phyloP scores from a whole-genome alignment of 768 basidiomycete genomes.

The Russula emetica region DNA sequence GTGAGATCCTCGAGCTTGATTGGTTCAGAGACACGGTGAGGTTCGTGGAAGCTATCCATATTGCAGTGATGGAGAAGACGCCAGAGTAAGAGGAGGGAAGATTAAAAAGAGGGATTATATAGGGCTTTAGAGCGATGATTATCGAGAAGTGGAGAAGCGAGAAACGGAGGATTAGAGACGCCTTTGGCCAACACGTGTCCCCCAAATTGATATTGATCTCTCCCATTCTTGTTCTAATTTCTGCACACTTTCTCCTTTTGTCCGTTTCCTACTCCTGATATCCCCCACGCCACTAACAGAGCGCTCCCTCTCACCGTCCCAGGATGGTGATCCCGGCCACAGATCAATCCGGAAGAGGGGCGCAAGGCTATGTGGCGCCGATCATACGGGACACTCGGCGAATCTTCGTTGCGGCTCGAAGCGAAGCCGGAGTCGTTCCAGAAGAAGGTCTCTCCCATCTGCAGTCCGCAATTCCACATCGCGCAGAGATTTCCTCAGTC shows the following conservation, averaged over 20 bases:
- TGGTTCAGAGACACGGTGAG: conserved; percentile 39
- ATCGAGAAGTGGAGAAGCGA: conserved; percentile 9
- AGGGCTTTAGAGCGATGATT: conserved; percentile 18
- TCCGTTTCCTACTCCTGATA: too few species aligned
- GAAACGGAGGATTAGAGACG: conserved; percentile 6
- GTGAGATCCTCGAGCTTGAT: conserved; percentile 71
- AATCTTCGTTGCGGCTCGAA: background rate
- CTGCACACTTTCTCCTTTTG: too few species aligned
- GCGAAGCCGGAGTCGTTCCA: too few species aligned
- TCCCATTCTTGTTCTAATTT: too few species aligned
- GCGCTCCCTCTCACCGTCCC: background rate
- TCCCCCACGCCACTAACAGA: background rate
- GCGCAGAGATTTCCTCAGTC: background rate
- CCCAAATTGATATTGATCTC: background rate
- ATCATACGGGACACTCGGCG: background rate
- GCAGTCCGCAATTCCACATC: too few species aligned
- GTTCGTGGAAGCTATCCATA: conserved; percentile 75
- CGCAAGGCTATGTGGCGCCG: background rate
- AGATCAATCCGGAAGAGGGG: too few species aligned
- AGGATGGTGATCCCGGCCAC: background rate
- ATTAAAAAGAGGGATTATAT: conserved; percentile 18
- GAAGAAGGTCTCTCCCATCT: too few species aligned
- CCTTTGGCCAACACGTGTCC: background rate
- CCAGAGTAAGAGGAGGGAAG: too few species aligned
- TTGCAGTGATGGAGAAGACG: background rate